A percentile compares a stretch with the other conserved stretches of the same genome.
Evolutionary conservation across 108 stramenopile species (phyloP).

Genomic region (Schizochytrium sp.): DNA sequence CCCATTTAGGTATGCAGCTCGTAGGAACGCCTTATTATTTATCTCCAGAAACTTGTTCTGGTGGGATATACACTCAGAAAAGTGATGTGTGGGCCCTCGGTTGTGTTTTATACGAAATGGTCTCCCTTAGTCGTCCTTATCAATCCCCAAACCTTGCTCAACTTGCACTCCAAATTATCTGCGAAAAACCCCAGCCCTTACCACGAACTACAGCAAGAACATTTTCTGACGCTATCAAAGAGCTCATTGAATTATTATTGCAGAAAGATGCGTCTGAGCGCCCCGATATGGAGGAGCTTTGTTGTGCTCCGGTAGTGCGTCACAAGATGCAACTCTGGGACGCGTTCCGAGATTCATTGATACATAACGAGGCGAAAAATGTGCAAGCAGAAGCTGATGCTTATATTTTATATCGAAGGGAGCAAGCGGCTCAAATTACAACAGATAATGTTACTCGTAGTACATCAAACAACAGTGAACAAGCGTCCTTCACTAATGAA

Average conservation of each 20-base stretch:
- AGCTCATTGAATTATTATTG: not conserved
- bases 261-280: slow-evolving; percentile 4
- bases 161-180: slow-evolving; percentile 57
- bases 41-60: slow-evolving; percentile 64
- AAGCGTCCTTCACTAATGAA: not conserved
- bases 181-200: not conserved
- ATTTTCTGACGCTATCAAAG: not conserved
- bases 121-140: slow-evolving; percentile 11
- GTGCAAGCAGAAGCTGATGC: slow-evolving; percentile 10
- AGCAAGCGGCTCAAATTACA: too few species aligned
- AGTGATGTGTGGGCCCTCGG: slow-evolving; percentile 68
- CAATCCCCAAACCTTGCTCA: slow-evolving; percentile 45
- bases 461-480: not conserved
- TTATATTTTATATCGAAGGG: not conserved
- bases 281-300: slow-evolving; percentile 7
- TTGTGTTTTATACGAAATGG: slow-evolving; percentile 66
- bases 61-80: slow-evolving; percentile 61
- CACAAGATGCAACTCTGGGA: slow-evolving; percentile 33
- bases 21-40: slow-evolving; percentile 79
- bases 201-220: not conserved
- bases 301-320: not conserved
- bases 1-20: slow-evolving; percentile 63
- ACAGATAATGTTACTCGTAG: too few species aligned
- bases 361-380: slow-evolving; percentile 9
- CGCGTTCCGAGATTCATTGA: slow-evolving; percentile 43